Evolutionary conservation across 2,329 filamentous ascomycete genomes (phyloP).

Genomic region (Microsporum canis): DNA sequence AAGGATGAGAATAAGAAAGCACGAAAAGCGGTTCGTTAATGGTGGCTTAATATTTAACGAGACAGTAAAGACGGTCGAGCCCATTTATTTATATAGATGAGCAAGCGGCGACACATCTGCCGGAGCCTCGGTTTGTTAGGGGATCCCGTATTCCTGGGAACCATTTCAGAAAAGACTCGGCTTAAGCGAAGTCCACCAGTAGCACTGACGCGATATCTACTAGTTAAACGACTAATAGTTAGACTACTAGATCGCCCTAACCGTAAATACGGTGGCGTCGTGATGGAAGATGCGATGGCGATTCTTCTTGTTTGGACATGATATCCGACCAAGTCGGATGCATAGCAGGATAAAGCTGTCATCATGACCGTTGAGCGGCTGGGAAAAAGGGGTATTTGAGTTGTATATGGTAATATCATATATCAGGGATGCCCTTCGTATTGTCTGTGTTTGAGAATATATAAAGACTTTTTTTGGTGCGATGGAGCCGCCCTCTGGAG

Average conservation of each 20-base stretch:
- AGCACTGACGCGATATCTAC: background rate
- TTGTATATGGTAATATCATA: background rate
- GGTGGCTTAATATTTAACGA: background rate
- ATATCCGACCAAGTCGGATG: no score
- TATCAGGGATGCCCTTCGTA: background rate
- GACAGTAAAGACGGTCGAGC: background rate
- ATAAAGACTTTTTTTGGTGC: background rate
- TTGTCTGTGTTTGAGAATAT: background rate
- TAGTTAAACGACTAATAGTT: background rate
- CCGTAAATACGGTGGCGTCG: background rate
- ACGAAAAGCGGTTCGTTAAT: background rate
- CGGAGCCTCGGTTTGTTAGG: background rate
- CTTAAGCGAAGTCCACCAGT: background rate
- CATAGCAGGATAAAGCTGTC: background rate
- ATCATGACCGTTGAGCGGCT: background rate
- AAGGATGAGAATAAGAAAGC: background rate
- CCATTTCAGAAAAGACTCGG: background rate
- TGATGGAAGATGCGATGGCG: background rate
- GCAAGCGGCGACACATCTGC: background rate
- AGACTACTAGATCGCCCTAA: background rate
- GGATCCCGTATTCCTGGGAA: background rate
- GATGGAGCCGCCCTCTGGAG: background rate
- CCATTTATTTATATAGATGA: background rate
- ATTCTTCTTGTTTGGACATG: background rate
- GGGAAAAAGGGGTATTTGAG: background rate